Base-by-base conservation (phyloP, 176 grass and related monocot species). In the Dactylis glomerata region DNA sequence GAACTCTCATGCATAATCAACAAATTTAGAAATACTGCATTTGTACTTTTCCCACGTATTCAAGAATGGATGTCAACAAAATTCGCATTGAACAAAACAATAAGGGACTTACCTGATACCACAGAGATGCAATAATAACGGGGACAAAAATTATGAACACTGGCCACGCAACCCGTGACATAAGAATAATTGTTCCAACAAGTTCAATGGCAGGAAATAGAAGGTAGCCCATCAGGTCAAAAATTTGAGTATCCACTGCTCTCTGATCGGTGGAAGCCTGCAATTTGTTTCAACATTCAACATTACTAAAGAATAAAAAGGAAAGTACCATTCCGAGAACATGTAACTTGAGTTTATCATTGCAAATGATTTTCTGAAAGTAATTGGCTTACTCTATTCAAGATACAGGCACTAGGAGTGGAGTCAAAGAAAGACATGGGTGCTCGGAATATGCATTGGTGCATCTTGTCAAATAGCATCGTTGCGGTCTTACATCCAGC, bases 201-300 rank as follows among this genome's bases (percentile, higher is more conserved):
- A 92, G 40, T 64, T 94, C 73, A 37, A 95, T 88, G 1, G 75
- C 56, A 49, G 57, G 56, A 90, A 88, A 92, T 58, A 88, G 74
- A 80, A 81, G 54, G 22, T 38, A 27, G 2, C 62, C 86, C 83
- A 89, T 28, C 77, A 40, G 20, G 2, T 32, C 27, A 59, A 90
- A 84, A 36, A 94, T 82, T 6, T 40, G 15, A 9, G 68, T 52
- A 59, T 94, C 92, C 22, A 89, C 84, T 55, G 34, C 33, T 77
- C 47, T 89, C 73, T 94, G 89, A 63, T 94, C 89, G 10, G 64
- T 68, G 10, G 86, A 91, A 24, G 84, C 92, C 92, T 94, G 66
- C 3, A 85, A 42, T 67, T 55, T 36, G 13, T 63, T 77, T 67
- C 10, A 30, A 30, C 3, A 38, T 58, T 64, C 54, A 33, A 44